A percentile compares a stretch with the other conserved stretches of the same genome.
phyloP scores from a whole-genome alignment of 306 rosid genomes.

The Macrotyloma uniflorum region DNA sequence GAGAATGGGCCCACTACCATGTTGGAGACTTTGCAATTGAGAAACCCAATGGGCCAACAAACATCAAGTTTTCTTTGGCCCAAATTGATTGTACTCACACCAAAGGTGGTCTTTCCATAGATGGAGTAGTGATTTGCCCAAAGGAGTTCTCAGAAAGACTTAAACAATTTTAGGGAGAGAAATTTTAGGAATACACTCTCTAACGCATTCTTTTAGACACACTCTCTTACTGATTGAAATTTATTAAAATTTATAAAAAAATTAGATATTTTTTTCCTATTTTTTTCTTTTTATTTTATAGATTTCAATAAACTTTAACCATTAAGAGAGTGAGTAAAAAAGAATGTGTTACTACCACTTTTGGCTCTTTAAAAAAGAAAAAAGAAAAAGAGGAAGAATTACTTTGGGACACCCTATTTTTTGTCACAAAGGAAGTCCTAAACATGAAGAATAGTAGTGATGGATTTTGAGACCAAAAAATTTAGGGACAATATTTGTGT shows the following conservation, averaged over 20 bases:
- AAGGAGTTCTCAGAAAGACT: slow-evolving; percentile 25
- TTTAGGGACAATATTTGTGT: neutral
- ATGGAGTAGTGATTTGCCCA: slow-evolving; percentile 67
- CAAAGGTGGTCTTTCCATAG: slow-evolving; percentile 89
- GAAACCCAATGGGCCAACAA: slow-evolving; percentile 40
- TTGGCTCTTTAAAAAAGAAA: no score
- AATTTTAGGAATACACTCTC: no score
- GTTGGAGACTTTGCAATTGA: slow-evolving; percentile 65
- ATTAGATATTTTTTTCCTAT: no score
- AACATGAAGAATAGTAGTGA: neutral
- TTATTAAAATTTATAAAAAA: no score
- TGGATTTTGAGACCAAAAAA: slow-evolving; percentile 14
- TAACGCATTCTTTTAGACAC: no score
- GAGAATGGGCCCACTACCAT: slow-evolving; percentile 65
- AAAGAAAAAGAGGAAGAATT: no score
- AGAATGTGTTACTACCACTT: no score
- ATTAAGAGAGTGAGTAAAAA: no score
- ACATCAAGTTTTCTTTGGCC: slow-evolving; percentile 70
- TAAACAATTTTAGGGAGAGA: slow-evolving; percentile 25
- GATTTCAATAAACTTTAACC: no score
- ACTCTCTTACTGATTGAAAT: no score
- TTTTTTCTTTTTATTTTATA: no score
- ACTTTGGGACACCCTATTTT: neutral
- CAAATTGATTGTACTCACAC: slow-evolving; percentile 93
- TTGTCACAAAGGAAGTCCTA: neutral